Percentiles rank a stretch among this genome's conserved stretches.
These are phyloP conservation scores for Axilococcus clingmanii DNA, from an alignment of 139 green algal species.

Conservation along the genomic window DNA sequence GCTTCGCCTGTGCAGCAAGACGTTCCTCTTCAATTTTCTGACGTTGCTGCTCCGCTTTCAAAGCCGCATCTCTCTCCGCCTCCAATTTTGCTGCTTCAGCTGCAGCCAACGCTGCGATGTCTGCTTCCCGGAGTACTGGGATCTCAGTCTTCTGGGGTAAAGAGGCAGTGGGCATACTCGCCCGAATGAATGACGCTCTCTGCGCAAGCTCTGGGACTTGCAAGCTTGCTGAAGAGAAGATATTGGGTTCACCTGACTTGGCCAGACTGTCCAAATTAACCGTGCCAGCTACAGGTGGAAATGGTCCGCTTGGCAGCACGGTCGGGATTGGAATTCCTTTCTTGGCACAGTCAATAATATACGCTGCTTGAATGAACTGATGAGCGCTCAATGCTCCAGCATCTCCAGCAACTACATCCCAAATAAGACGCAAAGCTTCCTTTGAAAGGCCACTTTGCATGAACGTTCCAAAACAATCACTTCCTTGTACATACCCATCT, in stretches of 20 bases:
- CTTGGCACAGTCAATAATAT: conserved; percentile 66
- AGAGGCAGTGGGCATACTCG: conserved; percentile 14
- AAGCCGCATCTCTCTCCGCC: conserved; percentile 20
- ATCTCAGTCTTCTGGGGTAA: conserved; percentile 11
- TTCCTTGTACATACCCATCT: conserved; percentile 58
- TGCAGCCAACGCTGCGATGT: conserved; percentile 19
- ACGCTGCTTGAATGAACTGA: conserved; percentile 64
- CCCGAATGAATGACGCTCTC: conserved; percentile 11
- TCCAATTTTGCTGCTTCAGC: conserved; percentile 30
- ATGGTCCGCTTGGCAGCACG: conserved; percentile 34
- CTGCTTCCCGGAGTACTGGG: conserved; percentile 2
- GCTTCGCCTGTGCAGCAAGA: conserved; percentile 7
- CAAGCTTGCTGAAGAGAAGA: no score
- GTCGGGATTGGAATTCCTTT: conserved; percentile 30
- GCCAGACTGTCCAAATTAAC: neutral
- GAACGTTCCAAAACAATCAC: conserved; percentile 71
- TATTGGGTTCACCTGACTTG: no score
- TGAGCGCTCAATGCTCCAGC: conserved; percentile 37
- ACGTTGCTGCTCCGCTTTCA: conserved; percentile 20
- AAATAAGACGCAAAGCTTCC: conserved; percentile 48
- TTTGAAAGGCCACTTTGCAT: conserved; percentile 71
- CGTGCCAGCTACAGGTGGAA: conserved; percentile 35
- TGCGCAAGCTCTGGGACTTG: conserved; percentile 15
- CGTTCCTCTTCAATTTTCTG: conserved; percentile 21
- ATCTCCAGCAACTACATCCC: conserved; percentile 55